Percentiles rank a stretch among this genome's conserved stretches.
Conservation (phyloP, 352 stramenopile genomes). For the Peronospora belbahrii region DNA sequence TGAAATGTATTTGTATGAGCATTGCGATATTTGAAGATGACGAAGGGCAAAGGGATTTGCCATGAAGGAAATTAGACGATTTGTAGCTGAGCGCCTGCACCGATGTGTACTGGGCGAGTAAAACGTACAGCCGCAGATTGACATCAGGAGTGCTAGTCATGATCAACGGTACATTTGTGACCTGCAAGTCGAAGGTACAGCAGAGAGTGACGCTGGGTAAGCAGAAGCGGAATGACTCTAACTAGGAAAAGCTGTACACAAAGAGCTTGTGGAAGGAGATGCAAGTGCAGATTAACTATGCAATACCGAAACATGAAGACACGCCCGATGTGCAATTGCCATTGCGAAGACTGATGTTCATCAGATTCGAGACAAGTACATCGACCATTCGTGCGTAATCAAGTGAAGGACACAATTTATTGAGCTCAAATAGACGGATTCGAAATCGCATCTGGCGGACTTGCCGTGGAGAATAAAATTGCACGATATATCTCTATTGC, state of each 20-base stretch:
- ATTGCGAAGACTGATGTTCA: not conserved
- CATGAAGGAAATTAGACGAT: not conserved
- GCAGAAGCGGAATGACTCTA: not conserved
- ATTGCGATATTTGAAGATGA: not conserved
- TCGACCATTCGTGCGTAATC: not conserved
- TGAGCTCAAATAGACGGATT: not conserved
- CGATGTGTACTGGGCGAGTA: not conserved
- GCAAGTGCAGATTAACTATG: not conserved
- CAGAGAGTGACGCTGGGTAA: not conserved
- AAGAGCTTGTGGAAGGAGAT: not conserved
- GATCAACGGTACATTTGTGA: not conserved
- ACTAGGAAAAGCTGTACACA: not conserved
- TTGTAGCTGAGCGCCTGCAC: not conserved
- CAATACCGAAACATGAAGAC: not conserved
- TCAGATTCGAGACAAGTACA: not conserved
- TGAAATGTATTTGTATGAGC: not conserved
- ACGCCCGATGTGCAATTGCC: not conserved
- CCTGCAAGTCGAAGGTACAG: not conserved
- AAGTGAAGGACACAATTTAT: not conserved
- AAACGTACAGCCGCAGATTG: not conserved
- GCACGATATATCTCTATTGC: too few species aligned
- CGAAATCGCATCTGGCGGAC: not conserved
- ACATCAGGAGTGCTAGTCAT: not conserved
- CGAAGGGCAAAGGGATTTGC: not conserved
- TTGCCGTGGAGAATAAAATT: too few species aligned